phyloP scores from a whole-genome alignment of 208 protist genomes.

The Zelonia costaricensis region DNA sequence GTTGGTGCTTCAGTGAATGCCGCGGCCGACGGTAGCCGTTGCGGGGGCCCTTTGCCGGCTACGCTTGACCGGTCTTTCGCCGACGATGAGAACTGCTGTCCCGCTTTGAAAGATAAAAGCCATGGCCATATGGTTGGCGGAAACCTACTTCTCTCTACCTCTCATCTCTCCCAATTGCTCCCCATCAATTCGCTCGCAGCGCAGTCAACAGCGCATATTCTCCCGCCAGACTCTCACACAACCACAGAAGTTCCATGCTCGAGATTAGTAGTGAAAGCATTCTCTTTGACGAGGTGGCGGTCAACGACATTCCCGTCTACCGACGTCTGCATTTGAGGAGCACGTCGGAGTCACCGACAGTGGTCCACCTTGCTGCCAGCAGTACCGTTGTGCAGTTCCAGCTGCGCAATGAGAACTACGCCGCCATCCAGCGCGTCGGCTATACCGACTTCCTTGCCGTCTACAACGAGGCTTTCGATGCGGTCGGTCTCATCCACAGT shows the following conservation, averaged over 20 bases:
- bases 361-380: constrained; percentile 41
- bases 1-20: too few species aligned
- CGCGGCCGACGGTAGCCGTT: too few species aligned
- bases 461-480: constrained; percentile 72
- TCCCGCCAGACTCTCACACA: too few species aligned
- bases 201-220: too few species aligned
- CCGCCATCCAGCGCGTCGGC: constrained; percentile 19
- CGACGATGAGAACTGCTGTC: too few species aligned
- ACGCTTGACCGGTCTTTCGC: too few species aligned
- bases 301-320: constrained; percentile 72
- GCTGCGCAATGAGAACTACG: constrained; percentile 60
- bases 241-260: background rate
- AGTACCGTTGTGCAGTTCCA: constrained; percentile 51
- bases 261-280: constrained; percentile 5
- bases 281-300: constrained; percentile 63
- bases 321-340: constrained; percentile 47
- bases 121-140: too few species aligned
- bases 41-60: too few species aligned
- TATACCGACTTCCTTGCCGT: constrained; percentile 17
- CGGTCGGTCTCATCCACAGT: constrained; percentile 43
- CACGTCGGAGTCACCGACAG: constrained; percentile 28
- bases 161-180: too few species aligned
- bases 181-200: too few species aligned
- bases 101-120: too few species aligned
- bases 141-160: too few species aligned